Evolutionary conservation across 768 basidiomycete species (phyloP).

Genomic region (Melanogaster broomeanus): DNA sequence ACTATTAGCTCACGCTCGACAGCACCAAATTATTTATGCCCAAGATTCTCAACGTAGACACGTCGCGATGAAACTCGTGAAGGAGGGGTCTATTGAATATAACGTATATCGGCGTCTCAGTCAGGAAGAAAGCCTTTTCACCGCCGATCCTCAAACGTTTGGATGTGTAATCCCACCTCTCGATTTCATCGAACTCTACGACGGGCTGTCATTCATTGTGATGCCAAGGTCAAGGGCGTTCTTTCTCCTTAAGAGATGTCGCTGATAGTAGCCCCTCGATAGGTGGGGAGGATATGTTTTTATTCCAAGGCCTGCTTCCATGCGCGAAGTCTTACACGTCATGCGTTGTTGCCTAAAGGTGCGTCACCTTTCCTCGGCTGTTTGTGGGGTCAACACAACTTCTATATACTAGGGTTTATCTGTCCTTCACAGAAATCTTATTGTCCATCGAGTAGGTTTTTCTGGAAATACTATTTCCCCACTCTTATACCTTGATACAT

Average conservation of each 20-base stretch:
- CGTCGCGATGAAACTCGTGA: constrained; percentile 29
- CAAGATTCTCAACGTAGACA: constrained; percentile 33
- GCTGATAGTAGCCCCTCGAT: not conserved
- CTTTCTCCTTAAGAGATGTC: not conserved
- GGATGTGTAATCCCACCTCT: constrained; percentile 22
- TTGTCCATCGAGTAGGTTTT: constrained; percentile 11
- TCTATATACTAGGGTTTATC: constrained; percentile 2
- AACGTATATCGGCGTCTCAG: constrained; percentile 20
- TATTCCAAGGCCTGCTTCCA: constrained; percentile 14
- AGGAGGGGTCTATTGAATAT: constrained; percentile 23
- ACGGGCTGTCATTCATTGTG: constrained; percentile 28
- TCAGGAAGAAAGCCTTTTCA: constrained; percentile 5
- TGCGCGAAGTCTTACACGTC: constrained; percentile 6
- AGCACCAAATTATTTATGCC: constrained; percentile 3
- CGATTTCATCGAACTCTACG: constrained; percentile 18
- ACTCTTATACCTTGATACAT: not conserved
- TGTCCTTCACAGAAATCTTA: constrained; percentile 8
- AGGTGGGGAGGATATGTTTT: constrained; percentile 14
- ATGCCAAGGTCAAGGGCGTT: constrained; percentile 29
- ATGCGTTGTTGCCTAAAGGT: constrained; percentile 6
- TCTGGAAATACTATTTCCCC: not conserved
- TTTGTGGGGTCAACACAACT: not conserved
- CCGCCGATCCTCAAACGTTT: not conserved
- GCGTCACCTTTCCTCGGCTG: not conserved
- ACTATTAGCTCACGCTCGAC: too few species aligned